Evolutionary conservation across 352 stramenopile species (phyloP), one percentile per base, ranked within the genome.

Genomic region (Phytophthora aleatoria): DNA sequence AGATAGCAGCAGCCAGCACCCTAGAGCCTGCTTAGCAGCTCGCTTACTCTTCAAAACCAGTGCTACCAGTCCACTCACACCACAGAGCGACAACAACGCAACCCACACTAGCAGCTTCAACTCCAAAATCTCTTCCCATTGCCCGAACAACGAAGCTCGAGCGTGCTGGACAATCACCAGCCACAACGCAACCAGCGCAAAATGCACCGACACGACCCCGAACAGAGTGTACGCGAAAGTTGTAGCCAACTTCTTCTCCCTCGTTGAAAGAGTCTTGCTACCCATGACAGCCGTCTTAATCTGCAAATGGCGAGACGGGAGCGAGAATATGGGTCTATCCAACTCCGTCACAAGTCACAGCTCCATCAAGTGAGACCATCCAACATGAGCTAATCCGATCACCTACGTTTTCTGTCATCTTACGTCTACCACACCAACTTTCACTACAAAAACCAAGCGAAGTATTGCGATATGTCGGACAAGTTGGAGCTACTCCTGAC

Each of bases 401-500:
- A 33, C 3, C 3, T 33, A 33, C 30, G 30, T 7, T 33, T 33
- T 33, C 30, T 7, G 33, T 38, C 33, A 12, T 13, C 12, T 38
- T 38, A 38, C 10, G 33, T 38, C 33, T 38, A 12, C 33, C 33
- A 38, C 33, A 38, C 8, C 30, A 33, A 38, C 3, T 3, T 38
- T 9, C 33, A 3, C 10, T 35, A 8, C 5, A 5, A 35, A 35
- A 35, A 35, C 5, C 33, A 12, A 38, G 9, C 33, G 20, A 0
- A 20, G 16, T 20, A 20, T 20, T 20, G 16, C 16, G 16, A 20
- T 16, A 62, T 67, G 61, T 51, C 48, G 12, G 45, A 60, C 45
- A 54, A 56, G 41, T 15, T 53, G 2, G 51, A 73, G 45, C 65
- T 76, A 50, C 44, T 63, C n/a, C 54, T 89, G 51, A 89, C 71